These are phyloP conservation scores for Mangifera indica DNA, from an alignment of 345 rosid genomes.

Conservation along the genomic window DNA sequence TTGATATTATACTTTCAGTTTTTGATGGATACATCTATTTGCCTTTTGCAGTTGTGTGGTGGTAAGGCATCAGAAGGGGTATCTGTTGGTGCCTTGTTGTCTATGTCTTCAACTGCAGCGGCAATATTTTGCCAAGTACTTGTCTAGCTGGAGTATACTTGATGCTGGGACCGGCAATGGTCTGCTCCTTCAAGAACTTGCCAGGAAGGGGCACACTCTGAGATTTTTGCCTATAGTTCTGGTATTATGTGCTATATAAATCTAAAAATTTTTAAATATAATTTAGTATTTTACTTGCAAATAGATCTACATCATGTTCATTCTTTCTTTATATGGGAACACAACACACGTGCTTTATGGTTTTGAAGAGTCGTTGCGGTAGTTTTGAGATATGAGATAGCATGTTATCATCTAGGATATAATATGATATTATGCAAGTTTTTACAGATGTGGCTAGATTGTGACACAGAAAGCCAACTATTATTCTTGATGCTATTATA, in stretches of 20 bases:
- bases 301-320: no score
- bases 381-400: not conserved
- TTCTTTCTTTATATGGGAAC: no score
- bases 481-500: not conserved
- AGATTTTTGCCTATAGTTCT: no score
- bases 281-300: no score
- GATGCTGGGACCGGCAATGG: no score
- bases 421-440: not conserved
- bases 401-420: not conserved
- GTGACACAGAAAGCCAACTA: no score
- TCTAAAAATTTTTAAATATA: no score
- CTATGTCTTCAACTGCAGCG: slow-evolving; percentile 99
- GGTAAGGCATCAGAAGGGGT: slow-evolving; percentile 88
- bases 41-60: slow-evolving; percentile 73
- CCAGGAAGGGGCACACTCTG: no score
- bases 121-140: slow-evolving; percentile 52
- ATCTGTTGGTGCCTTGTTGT: slow-evolving; percentile 83
- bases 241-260: no score
- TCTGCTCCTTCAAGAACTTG: no score
- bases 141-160: no score
- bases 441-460: not conserved
- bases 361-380: not conserved
- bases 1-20: no score
- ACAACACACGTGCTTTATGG: not conserved
- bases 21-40: slow-evolving; percentile 29